Percentiles rank a stretch among this genome's conserved stretches.
These are phyloP conservation scores for Aspergillus piperis DNA, from an alignment of 2,329 filamentous ascomycete genomes.

Conservation along the genomic window DNA sequence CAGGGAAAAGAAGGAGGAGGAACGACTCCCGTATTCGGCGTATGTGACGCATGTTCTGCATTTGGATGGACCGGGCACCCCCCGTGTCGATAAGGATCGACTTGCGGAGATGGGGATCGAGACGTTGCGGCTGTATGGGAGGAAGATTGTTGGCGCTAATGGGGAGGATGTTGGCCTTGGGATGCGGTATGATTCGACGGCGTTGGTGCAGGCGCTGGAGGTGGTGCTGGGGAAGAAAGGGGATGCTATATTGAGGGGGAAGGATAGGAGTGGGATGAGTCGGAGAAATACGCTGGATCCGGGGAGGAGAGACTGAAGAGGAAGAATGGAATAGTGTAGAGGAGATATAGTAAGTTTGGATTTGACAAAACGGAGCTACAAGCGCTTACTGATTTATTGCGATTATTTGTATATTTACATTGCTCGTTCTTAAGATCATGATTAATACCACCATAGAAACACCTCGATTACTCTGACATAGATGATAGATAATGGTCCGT, in stretches of 20 bases:
- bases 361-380: background rate
- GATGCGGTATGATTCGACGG: conserved; percentile 73
- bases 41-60: conserved; percentile 87
- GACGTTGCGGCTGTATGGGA: conserved; percentile 74
- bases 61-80: conserved; percentile 69
- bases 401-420: background rate
- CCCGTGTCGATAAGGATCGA: conserved; percentile 66
- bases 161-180: conserved; percentile 53
- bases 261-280: conserved; percentile 46
- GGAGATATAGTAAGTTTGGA: background rate
- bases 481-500: background rate
- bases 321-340: conserved; percentile 14
- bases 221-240: conserved; percentile 69
- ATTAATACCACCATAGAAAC: conserved; percentile 1
- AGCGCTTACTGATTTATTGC: background rate
- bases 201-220: conserved; percentile 72
- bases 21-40: conserved; percentile 54
- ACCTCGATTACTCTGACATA: conserved; percentile 2
- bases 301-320: conserved; percentile 28
- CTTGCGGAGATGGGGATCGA: conserved; percentile 72
- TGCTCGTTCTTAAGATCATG: conserved; percentile 5
- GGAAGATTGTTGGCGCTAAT: conserved; percentile 46
- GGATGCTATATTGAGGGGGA: conserved; percentile 51
- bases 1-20: background rate
- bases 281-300: conserved; percentile 61